Percentiles rank a stretch among this genome's conserved stretches.
phyloP scores from a whole-genome alignment of 352 stramenopile species.

The Aphanomyces invadans region DNA sequence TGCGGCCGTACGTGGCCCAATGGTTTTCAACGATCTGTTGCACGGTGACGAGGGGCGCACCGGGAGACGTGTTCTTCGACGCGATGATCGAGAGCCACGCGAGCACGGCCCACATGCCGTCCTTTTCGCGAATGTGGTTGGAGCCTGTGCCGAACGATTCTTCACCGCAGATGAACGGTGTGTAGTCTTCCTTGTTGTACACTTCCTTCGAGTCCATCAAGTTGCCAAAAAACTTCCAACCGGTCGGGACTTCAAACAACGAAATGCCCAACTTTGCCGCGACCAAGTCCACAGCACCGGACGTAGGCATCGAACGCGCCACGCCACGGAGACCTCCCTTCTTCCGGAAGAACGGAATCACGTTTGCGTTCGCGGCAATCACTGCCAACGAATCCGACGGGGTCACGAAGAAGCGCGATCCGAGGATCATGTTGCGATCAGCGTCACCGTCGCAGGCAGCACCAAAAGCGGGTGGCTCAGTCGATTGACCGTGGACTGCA shows the following conservation, averaged over 20 bases:
- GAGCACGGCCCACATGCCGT: conserved; percentile 98
- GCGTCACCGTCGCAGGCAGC: conserved; percentile 97
- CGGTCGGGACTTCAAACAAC: conserved; percentile 97
- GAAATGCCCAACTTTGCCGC: conserved; percentile 91
- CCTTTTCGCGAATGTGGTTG: conserved; percentile 99
- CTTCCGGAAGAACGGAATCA: conserved; percentile 95
- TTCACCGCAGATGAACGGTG: conserved; percentile 98
- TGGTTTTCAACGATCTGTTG: conserved; percentile 94
- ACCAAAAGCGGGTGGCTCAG: conserved; percentile 80
- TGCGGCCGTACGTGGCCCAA: conserved; percentile 95
- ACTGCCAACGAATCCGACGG: conserved; percentile 98
- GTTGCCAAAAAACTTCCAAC: conserved; percentile 99
- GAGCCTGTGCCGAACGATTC: conserved; percentile 97
- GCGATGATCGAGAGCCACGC: conserved; percentile 98
- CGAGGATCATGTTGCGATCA: conserved; percentile 99
- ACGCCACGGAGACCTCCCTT: conserved; percentile 90
- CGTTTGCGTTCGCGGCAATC: conserved; percentile 95
- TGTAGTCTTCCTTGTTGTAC: conserved; percentile 95
- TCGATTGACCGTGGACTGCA: conserved; percentile 67
- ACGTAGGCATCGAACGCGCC: conserved; percentile 98
- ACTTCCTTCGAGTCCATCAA: conserved; percentile 97
- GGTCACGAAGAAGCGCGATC: conserved; percentile 97
- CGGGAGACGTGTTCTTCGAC: conserved; percentile 65
- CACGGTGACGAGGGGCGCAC: conserved; percentile 90
- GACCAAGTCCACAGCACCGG: conserved; percentile 95